Evolutionary conservation across 306 rosid genomes (phyloP).

Genomic region (Trifolium fragiferum): DNA sequence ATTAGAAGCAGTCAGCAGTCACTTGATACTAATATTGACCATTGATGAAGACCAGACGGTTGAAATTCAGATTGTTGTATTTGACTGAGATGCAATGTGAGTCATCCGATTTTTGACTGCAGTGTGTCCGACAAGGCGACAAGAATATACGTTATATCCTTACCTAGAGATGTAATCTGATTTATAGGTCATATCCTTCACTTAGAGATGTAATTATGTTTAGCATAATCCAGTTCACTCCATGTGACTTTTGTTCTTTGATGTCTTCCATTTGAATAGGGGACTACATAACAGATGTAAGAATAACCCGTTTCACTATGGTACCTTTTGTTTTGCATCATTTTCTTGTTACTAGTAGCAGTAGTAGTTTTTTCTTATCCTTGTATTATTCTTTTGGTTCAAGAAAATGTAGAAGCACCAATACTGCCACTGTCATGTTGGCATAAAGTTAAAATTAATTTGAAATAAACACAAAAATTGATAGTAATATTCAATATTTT

Average conservation of each 20-base stretch:
- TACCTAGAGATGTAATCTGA: background rate
- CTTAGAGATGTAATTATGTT: constrained; percentile 47
- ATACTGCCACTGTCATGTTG: background rate
- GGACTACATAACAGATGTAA: constrained; percentile 31
- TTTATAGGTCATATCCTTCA: constrained; percentile 10
- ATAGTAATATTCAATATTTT: no score
- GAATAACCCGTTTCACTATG: constrained; percentile 8
- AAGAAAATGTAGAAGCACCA: background rate
- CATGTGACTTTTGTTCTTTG: constrained; percentile 26
- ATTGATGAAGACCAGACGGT: background rate
- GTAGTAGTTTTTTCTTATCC: background rate
- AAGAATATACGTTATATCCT: background rate
- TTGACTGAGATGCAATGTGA: background rate
- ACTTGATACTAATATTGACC: constrained; percentile 3
- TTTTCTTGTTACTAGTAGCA: background rate
- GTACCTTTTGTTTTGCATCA: background rate
- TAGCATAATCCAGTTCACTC: constrained; percentile 26
- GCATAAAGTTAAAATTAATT: no score
- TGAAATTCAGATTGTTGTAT: background rate
- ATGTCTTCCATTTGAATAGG: constrained; percentile 19
- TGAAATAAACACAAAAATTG: no score
- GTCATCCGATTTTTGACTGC: background rate
- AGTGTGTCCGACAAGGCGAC: background rate
- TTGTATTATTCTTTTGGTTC: background rate
- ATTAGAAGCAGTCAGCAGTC: background rate